These are phyloP conservation scores for Hypoxylon intermedium DNA, from an alignment of 495 filamentous ascomycete genomes.

Conservation along the genomic window DNA sequence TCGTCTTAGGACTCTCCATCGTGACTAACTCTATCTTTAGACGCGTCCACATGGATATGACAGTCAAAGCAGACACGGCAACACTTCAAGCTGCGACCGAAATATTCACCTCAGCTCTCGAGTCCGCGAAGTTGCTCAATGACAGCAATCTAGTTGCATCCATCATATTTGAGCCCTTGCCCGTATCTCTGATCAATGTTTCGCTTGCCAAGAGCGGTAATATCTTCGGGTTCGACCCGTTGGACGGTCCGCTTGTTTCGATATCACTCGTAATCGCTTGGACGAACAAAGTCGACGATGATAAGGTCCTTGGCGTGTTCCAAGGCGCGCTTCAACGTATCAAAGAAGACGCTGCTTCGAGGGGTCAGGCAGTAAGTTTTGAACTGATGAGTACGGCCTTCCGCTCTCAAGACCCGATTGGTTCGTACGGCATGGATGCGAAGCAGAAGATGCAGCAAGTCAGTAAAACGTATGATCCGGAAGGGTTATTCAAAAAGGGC, in stretches of 20 bases:
- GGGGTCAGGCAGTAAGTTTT: slow-evolving; percentile 34
- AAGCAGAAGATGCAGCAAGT: slow-evolving; percentile 44
- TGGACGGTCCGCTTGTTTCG: slow-evolving; percentile 18
- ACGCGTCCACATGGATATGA: slow-evolving; percentile 27
- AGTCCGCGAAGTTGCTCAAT: neutral
- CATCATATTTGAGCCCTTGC: slow-evolving; percentile 39
- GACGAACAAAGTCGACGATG: slow-evolving; percentile 27
- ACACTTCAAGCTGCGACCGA: slow-evolving; percentile 19
- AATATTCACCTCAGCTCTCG: slow-evolving; percentile 15
- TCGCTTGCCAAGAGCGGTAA: slow-evolving; percentile 35
- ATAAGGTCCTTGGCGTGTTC: slow-evolving; percentile 1
- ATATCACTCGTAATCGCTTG: slow-evolving; percentile 17
- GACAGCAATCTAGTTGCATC: slow-evolving; percentile 5
- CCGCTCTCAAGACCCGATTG: slow-evolving; percentile 52
- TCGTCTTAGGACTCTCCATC: too few relatives aligned
- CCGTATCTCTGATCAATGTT: slow-evolving; percentile 19
- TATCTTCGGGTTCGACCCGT: slow-evolving; percentile 24
- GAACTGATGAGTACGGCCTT: slow-evolving; percentile 53
- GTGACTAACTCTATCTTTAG: neutral
- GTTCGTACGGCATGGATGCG: slow-evolving; percentile 56
- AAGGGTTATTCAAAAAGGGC: slow-evolving; percentile 54
- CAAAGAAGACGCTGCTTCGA: slow-evolving; percentile 7
- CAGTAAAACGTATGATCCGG: slow-evolving; percentile 58
- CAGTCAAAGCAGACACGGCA: slow-evolving; percentile 31
- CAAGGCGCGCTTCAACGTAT: slow-evolving; percentile 9